Base-by-base conservation (phyloP, 306 rosid species). In the Vicia faba region DNA sequence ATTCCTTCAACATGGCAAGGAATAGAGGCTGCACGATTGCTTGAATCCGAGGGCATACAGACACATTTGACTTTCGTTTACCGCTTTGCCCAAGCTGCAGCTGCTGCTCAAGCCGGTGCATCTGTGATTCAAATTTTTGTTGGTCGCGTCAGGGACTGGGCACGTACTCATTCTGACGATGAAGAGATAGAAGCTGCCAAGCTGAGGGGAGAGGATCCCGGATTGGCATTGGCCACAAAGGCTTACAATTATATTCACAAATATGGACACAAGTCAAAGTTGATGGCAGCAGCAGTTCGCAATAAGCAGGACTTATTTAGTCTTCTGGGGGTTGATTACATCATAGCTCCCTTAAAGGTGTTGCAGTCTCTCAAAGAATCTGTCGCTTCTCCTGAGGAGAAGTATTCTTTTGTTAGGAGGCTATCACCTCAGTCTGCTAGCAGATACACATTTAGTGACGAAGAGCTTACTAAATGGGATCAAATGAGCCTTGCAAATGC, bases 1-100 rank as follows among this genome's bases (percentile, higher is more conserved):
- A 93, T 93, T 78, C 98, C 98, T 75, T 79, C 98, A 71, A 93
- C 98, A 45, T 93, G 98, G 98, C 98, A 89, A 72, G 96, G 97
- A 73, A 93, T 93, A 81, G 98, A 89, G 79, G 96, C 98, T 77
- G 86, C 98, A 65, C 78, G 91, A 23, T 84, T 89, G 74, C 84
- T 93, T 68, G 98, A 93, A 81, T 93, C 96, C 10, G 98, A 89
- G 84, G 98, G 97, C 70, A 89, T 93, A 78, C 96, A 89, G 64
- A 93, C 98, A 16, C 98, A 89, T 81, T 76, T 93, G 85, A 93
- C 96, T 69, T 92, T 89, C 70, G 96, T 93, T 45, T 93, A 86
- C 83, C 89, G 98, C 82, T 93, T 89, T 80, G 95, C 96, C 58
- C 98, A 93, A 86, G 98, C 97, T 44, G 95, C 98, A 58, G 98